Conservation (phyloP, 1,284 basidiomycete species). For the Acaromyces ingoldii region DNA sequence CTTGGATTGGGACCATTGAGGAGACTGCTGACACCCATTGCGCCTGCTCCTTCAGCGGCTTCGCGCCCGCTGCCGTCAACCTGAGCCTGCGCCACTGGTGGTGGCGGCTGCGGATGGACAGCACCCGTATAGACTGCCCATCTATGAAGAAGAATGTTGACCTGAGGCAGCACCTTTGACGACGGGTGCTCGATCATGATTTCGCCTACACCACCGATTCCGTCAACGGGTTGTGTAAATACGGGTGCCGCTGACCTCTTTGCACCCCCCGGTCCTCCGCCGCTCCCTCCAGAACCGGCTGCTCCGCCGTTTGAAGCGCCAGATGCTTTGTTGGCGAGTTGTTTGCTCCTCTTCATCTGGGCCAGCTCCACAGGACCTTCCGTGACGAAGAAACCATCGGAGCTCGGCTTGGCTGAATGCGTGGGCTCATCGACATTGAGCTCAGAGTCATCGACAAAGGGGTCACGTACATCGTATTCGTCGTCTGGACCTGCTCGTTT, state of each 20-base stretch:
- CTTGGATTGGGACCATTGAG: background rate
- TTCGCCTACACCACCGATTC: background rate
- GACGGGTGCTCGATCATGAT: too few relatives aligned
- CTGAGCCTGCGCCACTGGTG: too few relatives aligned
- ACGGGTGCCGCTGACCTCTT: constrained; percentile 22
- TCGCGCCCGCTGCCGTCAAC: too few relatives aligned
- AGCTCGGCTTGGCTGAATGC: constrained; percentile 85
- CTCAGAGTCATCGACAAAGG: constrained; percentile 97
- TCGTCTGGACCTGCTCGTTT: constrained; percentile 44
- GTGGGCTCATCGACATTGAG: constrained; percentile 82
- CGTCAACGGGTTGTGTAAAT: background rate
- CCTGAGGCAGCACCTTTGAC: too few relatives aligned
- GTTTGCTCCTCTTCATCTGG: constrained; percentile 11
- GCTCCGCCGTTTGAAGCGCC: constrained; percentile 16
- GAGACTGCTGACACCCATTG: background rate
- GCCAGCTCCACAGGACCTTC: constrained; percentile 46
- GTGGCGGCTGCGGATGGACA: too few relatives aligned
- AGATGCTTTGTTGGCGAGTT: constrained; percentile 21
- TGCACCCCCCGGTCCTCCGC: constrained; percentile 37
- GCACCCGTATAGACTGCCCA: too few relatives aligned
- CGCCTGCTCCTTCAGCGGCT: too few relatives aligned
- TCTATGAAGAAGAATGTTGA: too few relatives aligned
- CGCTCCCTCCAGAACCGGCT: constrained; percentile 26
- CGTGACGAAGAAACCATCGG: constrained; percentile 83
- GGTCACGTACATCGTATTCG: constrained; percentile 79